Evolutionary conservation across 345 rosid genomes (phyloP).

Genomic region (Raphanus sativus): DNA sequence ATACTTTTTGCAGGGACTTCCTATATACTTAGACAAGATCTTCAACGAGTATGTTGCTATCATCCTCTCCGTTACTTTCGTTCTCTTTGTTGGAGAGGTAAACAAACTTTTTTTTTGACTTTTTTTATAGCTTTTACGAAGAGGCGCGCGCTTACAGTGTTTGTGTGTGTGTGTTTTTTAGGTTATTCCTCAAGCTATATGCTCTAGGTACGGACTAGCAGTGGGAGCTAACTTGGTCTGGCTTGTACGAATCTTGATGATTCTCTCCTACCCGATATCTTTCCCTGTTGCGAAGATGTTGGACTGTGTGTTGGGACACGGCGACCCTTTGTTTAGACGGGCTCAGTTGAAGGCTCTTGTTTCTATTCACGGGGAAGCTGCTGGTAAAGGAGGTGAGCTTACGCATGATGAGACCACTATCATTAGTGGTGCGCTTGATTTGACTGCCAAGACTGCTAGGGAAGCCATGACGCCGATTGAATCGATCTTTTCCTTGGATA

Average conservation of each 20-base stretch:
- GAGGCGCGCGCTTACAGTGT: neutral
- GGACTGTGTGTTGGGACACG: slow-evolving; percentile 82
- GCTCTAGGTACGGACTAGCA: slow-evolving; percentile 87
- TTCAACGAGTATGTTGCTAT: slow-evolving; percentile 93
- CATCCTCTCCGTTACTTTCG: slow-evolving; percentile 86
- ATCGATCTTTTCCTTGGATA: slow-evolving; percentile 92
- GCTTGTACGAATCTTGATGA: slow-evolving; percentile 83
- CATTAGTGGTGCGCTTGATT: slow-evolving; percentile 91
- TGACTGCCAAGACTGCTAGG: slow-evolving; percentile 94
- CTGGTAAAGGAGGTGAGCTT: slow-evolving; percentile 97
- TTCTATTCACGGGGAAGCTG: slow-evolving; percentile 86
- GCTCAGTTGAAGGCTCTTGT: slow-evolving; percentile 97
- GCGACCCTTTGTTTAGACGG: slow-evolving; percentile 81
- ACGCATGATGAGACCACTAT: slow-evolving; percentile 96
- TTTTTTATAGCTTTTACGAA: neutral
- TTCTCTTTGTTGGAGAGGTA: slow-evolving; percentile 91
- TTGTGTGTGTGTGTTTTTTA: slow-evolving; percentile 20
- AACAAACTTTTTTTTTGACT: neutral
- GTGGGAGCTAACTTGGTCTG: slow-evolving; percentile 83
- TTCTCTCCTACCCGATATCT: slow-evolving; percentile 75
- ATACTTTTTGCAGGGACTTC: slow-evolving; percentile 73
- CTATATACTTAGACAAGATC: slow-evolving; percentile 84
- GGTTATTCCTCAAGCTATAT: slow-evolving; percentile 97
- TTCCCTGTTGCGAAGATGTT: slow-evolving; percentile 91
- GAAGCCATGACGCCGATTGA: slow-evolving; percentile 99